A percentile compares a stretch with the other conserved stretches of the same genome.
Conservation (phyloP, 2,329 filamentous ascomycete genomes). For the Orbilia ellipsospora region DNA sequence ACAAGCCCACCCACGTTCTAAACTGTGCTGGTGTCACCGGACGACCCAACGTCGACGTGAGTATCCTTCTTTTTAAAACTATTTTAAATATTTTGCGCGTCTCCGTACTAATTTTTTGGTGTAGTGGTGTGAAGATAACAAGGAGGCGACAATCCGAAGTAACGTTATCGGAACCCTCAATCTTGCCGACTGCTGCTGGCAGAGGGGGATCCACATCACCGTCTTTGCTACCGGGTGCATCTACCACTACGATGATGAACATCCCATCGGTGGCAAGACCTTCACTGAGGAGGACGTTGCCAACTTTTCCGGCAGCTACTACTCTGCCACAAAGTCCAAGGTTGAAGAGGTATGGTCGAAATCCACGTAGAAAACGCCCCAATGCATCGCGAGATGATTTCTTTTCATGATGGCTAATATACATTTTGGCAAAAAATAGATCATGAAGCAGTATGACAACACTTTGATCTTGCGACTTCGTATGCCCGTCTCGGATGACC, state of each 20-base stretch:
- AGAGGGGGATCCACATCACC: slow-evolving; percentile 71
- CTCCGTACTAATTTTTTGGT: slow-evolving; percentile 1
- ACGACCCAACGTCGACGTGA: slow-evolving; percentile 72
- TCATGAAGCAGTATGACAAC: slow-evolving; percentile 73
- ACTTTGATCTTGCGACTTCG: slow-evolving; percentile 73
- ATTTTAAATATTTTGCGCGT: no score
- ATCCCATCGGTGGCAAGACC: slow-evolving; percentile 71
- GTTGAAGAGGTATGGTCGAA: slow-evolving; percentile 69
- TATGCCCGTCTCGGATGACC: slow-evolving; percentile 76
- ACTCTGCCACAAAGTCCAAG: slow-evolving; percentile 74
- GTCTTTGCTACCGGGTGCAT: slow-evolving; percentile 76
- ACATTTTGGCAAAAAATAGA: slow-evolving; percentile 61
- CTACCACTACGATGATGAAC: slow-evolving; percentile 72
- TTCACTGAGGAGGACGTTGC: slow-evolving; percentile 72
- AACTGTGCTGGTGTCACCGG: slow-evolving; percentile 75
- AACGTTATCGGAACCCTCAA: slow-evolving; percentile 75
- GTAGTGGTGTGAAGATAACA: slow-evolving; percentile 75
- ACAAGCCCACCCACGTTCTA: slow-evolving; percentile 74
- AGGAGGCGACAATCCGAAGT: slow-evolving; percentile 73
- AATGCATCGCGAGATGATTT: no score
- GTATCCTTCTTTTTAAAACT: neutral
- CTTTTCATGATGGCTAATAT: neutral
- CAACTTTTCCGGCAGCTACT: slow-evolving; percentile 76
- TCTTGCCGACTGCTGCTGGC: slow-evolving; percentile 71
- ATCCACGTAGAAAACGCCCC: neutral